Evolutionary conservation across 176 grass and related monocot genomes (phyloP), one percentile per base, ranked within the genome.

Genomic region (Tillandsia fasciculata): DNA sequence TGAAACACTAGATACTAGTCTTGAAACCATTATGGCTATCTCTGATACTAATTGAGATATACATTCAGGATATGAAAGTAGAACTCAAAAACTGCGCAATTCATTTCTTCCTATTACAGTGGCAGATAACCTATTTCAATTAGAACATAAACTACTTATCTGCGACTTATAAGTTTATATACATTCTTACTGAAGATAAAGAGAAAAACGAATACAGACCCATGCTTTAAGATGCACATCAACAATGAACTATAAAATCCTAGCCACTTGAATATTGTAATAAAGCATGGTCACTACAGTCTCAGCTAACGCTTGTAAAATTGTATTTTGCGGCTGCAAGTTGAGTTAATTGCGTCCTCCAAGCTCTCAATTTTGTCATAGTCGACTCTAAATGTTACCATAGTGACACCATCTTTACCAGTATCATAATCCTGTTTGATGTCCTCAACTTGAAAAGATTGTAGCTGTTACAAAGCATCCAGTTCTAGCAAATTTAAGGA

Each of bases 341-440:
- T 77, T 71, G 94, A 93, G 69, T 99, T 93, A 58, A 93, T 84
- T 54, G 89, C 84, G 65, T 79, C 69, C 51, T 88, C 86, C 74
- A 99, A 79, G 80, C 71, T 81, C 26, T 82, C 82, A 28, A 86
- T 74, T 70, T 93, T 99, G 79, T 90, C 89, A 86, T 86, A 87
- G 70, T 84, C 89, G 52, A 87, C 72, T 87, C 78, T 90, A 75
- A 93, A 99, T 52, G 85, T 93, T 66, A 90, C 89, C 72, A 93
- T 83, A 72, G 91, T 88, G 12, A 74, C 87, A 79, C 84, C 82
- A 83, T 99, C 87, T 75, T 93, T 90, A 54, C 87, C 89, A 63
- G 84, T 99, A 72, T 99, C 94, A n/a, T 99, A 90, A 53, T 99
- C 89, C 66, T 93, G 89, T 66, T 99, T 86, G 52, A 99, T 93